phyloP scores from a whole-genome alignment of 2,329 filamentous ascomycete genomes.

The Albophoma yamanashiensis region DNA sequence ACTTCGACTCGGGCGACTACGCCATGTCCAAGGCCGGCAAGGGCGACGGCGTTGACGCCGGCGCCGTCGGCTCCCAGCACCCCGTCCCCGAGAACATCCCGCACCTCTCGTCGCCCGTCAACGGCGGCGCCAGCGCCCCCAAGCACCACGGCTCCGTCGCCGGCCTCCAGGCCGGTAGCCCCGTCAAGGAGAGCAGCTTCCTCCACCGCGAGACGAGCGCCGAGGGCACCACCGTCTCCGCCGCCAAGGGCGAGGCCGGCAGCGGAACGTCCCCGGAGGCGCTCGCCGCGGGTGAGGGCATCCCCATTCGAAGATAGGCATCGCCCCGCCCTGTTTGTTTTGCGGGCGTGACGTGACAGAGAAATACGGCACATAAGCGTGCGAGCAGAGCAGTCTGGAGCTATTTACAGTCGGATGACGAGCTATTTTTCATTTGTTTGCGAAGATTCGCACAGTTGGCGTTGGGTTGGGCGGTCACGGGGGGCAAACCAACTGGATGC shows the following conservation, averaged over 20 bases:
- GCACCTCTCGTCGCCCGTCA: slow-evolving; percentile 63
- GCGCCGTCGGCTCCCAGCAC: slow-evolving; percentile 87
- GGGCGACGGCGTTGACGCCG: slow-evolving; percentile 85
- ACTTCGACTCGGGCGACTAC: slow-evolving; percentile 95
- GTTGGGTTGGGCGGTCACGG: slow-evolving; percentile 1
- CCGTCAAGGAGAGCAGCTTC: slow-evolving; percentile 84
- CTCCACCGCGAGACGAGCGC: slow-evolving; percentile 72
- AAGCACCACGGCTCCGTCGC: slow-evolving; percentile 32
- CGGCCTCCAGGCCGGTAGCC: slow-evolving; percentile 57
- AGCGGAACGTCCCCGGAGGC: slow-evolving; percentile 8
- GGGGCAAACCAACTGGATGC: slow-evolving; percentile 1
- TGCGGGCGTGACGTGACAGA: background rate
- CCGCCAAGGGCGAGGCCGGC: slow-evolving; percentile 28
- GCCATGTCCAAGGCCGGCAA: slow-evolving; percentile 96
- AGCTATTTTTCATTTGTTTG: background rate
- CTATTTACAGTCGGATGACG: background rate
- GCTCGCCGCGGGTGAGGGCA: slow-evolving; percentile 25
- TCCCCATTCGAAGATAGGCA: slow-evolving; percentile 52
- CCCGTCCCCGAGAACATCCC: slow-evolving; percentile 93
- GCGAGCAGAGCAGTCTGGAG: background rate
- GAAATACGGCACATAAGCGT: background rate
- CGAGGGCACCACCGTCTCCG: slow-evolving; percentile 31
- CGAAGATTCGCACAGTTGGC: slow-evolving; percentile 4
- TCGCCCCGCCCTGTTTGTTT: background rate
- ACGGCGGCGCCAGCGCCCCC: slow-evolving; percentile 19